Base-by-base conservation (phyloP, 2,329 filamentous ascomycete species). In the Alternaria ethzedia region DNA sequence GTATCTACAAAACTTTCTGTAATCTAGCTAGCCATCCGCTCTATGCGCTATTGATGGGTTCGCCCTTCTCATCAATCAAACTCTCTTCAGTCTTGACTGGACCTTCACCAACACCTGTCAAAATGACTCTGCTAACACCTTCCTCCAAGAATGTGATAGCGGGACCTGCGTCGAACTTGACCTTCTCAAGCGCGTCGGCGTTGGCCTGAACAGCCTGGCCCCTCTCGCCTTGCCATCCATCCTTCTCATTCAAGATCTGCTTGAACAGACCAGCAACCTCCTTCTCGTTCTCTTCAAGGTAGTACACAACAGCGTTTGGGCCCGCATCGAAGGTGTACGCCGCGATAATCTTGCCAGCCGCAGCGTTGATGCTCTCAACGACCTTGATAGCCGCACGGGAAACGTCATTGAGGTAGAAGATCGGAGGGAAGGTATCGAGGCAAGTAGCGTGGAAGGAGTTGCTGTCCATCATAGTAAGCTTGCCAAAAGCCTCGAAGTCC, bases 301-400 rank as follows among this genome's bases (percentile, higher is more conserved):
- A 98, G 85, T 99, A 99, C 54, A 99, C 89, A 54, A 99, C 96
- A 44, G 94, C 94, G 82, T 99, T 99, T 58, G 96, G 96, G 56
- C 96, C 96, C 0, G 96, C 96, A 78, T 99, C 96, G 75, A 98
- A 99, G 0, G 96, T 99, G 81, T 99, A 99, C 4, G 96, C 96
- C 4, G 93, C 94, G 17, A 98, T 87, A 0, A 88, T 90, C 82
- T 89, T 90, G 57, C 93, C 94, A 5, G 91, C 93, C 23, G 87
- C 86, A 57, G 86, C 86, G 78, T 99, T 99, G 83, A 98, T 92
- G 71, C 90, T 87, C 83, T 99, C 94, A 28, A 97, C 94, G 15
- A 93, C 89, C 56, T 93, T 87, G 64, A 99, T 93, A 6, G 95
- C 94, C 1, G 95, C 93, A 41, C 91, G 86, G 20, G 91, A 95